Evolutionary conservation across 129 eudicot genomes (phyloP), one percentile per base, ranked within the genome.

Genomic region (Flaveria brownii): DNA sequence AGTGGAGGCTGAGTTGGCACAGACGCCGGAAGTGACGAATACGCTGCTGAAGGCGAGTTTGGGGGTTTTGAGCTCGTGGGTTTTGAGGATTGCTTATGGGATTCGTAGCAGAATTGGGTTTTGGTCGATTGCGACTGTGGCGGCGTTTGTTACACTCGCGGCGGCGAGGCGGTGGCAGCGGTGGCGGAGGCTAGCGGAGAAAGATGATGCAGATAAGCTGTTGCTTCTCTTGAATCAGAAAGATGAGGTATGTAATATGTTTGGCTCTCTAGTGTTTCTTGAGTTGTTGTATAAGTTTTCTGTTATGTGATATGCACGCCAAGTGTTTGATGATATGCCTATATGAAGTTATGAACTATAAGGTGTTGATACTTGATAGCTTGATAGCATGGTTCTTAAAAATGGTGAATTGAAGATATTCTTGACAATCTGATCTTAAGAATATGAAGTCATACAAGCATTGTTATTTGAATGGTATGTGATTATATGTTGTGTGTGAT

Each of bases 311-410:
- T n/a, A 61, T 23, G 81, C 28, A 30, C 60, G 26, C 76, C 77
- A 45, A 47, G 15, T 78, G 82, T 78, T 78, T 49, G 82, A 78
- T 78, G 36, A 59, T 43, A 78, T 78, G 82, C 70, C 71, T 78
- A 15, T 18, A 25, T 66, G 73, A 10, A 9, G 11, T 7, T 43
- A 43, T 43, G 50, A 42, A 13, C 26, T 6, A n/a, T 20, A 20
- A 14, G 55, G 57, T 2, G 20, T 15, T 8, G 22, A 52, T 59
- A 22, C 8, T 15, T 8, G 22, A 52, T 59, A 22, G 36, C n/a
- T 59, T 59, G 68, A 63, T 63, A 63, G 9, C 39, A 4, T 61
- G 68, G 43, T 61, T 63, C 20, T 14, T 26, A 6, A 28, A 4
- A 28, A 30, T 22, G 43, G 68, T 5, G 1, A 17, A 0, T 5